Evolutionary conservation across 768 basidiomycete genomes (phyloP).

Genomic region (Trametes villosa): DNA sequence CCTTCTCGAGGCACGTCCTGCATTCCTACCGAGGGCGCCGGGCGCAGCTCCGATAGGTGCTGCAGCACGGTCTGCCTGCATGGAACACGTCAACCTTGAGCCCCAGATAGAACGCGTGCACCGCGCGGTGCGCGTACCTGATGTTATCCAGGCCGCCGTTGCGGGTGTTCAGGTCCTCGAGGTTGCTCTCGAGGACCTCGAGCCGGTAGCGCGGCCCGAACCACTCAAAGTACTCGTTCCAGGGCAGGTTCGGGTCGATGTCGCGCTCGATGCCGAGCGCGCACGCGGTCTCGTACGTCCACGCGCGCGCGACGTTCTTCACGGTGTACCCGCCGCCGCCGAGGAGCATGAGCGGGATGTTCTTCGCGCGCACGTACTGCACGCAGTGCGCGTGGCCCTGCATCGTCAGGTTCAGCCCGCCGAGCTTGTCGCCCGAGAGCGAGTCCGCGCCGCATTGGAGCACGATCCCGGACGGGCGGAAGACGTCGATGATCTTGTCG

Average conservation of each 20-base stretch:
- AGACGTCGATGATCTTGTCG: slow-evolving; percentile 84
- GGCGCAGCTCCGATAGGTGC: slow-evolving; percentile 59
- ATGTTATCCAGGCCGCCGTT: slow-evolving; percentile 82
- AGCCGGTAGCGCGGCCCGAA: slow-evolving; percentile 94
- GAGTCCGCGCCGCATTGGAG: slow-evolving; percentile 98
- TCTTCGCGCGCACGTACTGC: slow-evolving; percentile 79
- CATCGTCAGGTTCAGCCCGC: slow-evolving; percentile 96
- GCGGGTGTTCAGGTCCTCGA: slow-evolving; percentile 89
- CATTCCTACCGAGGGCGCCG: slow-evolving; percentile 86
- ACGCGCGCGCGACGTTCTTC: slow-evolving; percentile 92
- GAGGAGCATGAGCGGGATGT: slow-evolving; percentile 86
- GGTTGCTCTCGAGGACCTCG: slow-evolving; percentile 90
- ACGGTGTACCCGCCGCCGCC: slow-evolving; percentile 98
- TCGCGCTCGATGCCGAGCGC: slow-evolving; percentile 85
- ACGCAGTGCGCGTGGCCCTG: slow-evolving; percentile 93
- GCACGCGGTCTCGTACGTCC: slow-evolving; percentile 97
- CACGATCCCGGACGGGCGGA: slow-evolving; percentile 83
- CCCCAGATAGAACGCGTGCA: background rate
- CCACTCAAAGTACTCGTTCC: slow-evolving; percentile 95
- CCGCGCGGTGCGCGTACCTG: slow-evolving; percentile 50
- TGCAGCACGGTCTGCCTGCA: slow-evolving; percentile 54
- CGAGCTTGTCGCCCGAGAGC: slow-evolving; percentile 91
- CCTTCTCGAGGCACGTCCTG: slow-evolving; percentile 81
- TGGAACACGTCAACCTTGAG: slow-evolving; percentile 10
- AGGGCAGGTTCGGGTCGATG: slow-evolving; percentile 79